A percentile compares a stretch with the other conserved stretches of the same genome.
Evolutionary conservation across 345 rosid genomes (phyloP).

Genomic region (Corchorus capsularis): DNA sequence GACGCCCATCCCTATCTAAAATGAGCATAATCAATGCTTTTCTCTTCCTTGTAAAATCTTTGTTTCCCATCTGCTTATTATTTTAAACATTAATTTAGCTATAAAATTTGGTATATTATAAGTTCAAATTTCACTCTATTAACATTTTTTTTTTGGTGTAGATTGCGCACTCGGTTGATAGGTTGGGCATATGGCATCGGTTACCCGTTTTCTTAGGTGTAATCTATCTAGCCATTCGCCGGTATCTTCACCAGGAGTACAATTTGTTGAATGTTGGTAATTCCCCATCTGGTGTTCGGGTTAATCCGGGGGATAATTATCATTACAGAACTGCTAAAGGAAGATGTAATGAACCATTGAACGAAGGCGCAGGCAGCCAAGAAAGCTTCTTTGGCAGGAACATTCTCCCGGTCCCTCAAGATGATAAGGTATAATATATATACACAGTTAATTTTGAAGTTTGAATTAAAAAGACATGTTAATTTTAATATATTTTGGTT

Average conservation of each 20-base stretch:
- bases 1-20: no score
- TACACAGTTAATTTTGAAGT: no score
- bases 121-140: no score
- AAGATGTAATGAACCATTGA: slow-evolving; percentile 48
- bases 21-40: no score
- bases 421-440: slow-evolving; percentile 22
- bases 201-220: slow-evolving; percentile 56
- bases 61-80: no score
- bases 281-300: slow-evolving; percentile 41
- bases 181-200: slow-evolving; percentile 45
- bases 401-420: slow-evolving; percentile 35
- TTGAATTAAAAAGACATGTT: no score
- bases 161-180: slow-evolving; percentile 51
- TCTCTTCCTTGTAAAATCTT: no score
- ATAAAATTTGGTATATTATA: no score
- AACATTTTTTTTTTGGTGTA: not conserved
- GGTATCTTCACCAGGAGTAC: slow-evolving; percentile 54
- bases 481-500: no score
- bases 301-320: slow-evolving; percentile 37
- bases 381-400: slow-evolving; percentile 57
- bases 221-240: slow-evolving; percentile 38
- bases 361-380: slow-evolving; percentile 48
- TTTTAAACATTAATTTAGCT: no score
- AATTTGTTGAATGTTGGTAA: slow-evolving; percentile 52
- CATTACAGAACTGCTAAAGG: slow-evolving; percentile 53